Evolutionary conservation across 306 rosid genomes (phyloP).

Genomic region (Corylus americana): DNA sequence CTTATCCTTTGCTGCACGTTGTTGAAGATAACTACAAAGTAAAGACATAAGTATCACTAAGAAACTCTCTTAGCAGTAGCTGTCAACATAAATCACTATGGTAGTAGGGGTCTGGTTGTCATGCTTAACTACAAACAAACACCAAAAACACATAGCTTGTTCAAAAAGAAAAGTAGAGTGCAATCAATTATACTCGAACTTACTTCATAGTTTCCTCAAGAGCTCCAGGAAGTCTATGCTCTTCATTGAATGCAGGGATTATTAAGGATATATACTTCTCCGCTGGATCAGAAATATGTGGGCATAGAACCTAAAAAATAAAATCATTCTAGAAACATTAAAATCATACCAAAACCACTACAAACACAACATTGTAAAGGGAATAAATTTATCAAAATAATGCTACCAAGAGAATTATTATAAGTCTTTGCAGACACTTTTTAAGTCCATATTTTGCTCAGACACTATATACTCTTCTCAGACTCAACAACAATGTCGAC

Average conservation of each 20-base stretch:
- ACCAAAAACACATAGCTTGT: background rate
- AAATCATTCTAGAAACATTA: constrained; percentile 10
- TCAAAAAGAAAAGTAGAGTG: background rate
- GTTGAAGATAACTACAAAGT: constrained; percentile 81
- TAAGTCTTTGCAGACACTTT: background rate
- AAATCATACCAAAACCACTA: constrained; percentile 27
- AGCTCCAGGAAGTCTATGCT: constrained; percentile 83
- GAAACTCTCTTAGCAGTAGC: constrained; percentile 14
- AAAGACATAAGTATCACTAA: constrained; percentile 24
- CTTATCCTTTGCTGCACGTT: constrained; percentile 70
- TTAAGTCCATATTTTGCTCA: background rate
- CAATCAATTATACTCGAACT: constrained; percentile 27
- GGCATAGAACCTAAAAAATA: constrained; percentile 67
- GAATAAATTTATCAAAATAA: background rate
- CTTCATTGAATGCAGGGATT: constrained; percentile 85
- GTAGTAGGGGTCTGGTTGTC: background rate
- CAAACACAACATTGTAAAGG: background rate
- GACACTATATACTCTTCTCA: background rate
- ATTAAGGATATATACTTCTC: constrained; percentile 85
- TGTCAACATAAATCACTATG: constrained; percentile 21
- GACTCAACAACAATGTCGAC: background rate
- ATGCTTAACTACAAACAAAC: background rate
- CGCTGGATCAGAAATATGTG: constrained; percentile 81
- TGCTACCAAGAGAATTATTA: background rate
- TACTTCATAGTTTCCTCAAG: constrained; percentile 86